A percentile compares a stretch with the other conserved stretches of the same genome.
Conservation (phyloP, 179 eudicot species). For the Heliamphora pulchella region DNA sequence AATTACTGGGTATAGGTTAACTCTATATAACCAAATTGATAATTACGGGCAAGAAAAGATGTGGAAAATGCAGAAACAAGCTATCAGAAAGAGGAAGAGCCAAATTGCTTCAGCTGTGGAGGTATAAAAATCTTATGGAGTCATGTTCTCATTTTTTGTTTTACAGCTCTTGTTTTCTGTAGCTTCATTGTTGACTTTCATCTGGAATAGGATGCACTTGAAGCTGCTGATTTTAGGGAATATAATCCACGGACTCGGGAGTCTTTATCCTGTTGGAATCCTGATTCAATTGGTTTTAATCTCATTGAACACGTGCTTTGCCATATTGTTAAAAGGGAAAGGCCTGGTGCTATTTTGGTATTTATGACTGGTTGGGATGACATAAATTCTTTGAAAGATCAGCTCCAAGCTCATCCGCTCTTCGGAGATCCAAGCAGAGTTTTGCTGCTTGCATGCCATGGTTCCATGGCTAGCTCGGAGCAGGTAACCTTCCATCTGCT, state of each 20-base stretch:
- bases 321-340: slow-evolving; percentile 64
- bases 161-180: background rate
- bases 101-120: slow-evolving; percentile 80
- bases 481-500: slow-evolving; percentile 41
- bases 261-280: slow-evolving; percentile 91
- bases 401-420: slow-evolving; percentile 57
- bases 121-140: slow-evolving; percentile 30
- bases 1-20: slow-evolving; percentile 64
- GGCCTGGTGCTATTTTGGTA: slow-evolving; percentile 75
- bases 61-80: slow-evolving; percentile 85
- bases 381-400: slow-evolving; percentile 73
- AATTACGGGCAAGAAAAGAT: slow-evolving; percentile 74
- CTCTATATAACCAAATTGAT: slow-evolving; percentile 76
- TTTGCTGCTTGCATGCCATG: slow-evolving; percentile 85
- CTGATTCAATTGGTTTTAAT: slow-evolving; percentile 77
- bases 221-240: slow-evolving; percentile 61
- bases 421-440: slow-evolving; percentile 65
- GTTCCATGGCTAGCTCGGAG: slow-evolving; percentile 88
- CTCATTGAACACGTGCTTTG: slow-evolving; percentile 67
- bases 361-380: slow-evolving; percentile 99
- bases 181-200: background rate
- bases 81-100: slow-evolving; percentile 79
- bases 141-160: background rate
- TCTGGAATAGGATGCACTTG: slow-evolving; percentile 58
- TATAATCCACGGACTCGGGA: slow-evolving; percentile 53